Evolutionary conservation across 768 basidiomycete genomes (phyloP).

Genomic region (Pulveroboletus sp.): DNA sequence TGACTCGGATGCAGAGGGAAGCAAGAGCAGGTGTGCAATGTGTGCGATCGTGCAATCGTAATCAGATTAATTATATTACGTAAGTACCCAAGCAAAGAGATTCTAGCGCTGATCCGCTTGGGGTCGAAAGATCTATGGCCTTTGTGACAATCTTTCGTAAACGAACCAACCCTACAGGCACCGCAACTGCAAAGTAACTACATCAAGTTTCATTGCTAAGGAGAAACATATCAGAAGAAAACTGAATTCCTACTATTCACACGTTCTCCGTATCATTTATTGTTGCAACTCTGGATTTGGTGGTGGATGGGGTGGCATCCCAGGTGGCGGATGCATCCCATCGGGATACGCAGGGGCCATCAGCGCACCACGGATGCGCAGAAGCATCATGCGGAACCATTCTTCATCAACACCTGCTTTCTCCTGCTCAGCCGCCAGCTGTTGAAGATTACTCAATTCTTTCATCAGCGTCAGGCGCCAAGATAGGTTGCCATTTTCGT

Average conservation of each 20-base stretch:
- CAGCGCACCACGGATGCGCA: slow-evolving; percentile 70
- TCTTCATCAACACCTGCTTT: slow-evolving; percentile 77
- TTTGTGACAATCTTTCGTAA: no score
- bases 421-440: slow-evolving; percentile 77
- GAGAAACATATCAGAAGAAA: neutral
- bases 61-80: slow-evolving; percentile 22
- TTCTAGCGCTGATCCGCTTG: no score
- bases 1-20: slow-evolving; percentile 20
- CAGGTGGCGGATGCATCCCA: slow-evolving; percentile 36
- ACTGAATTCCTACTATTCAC: neutral
- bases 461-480: slow-evolving; percentile 81
- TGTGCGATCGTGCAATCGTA: slow-evolving; percentile 3
- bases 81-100: slow-evolving; percentile 15
- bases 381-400: slow-evolving; percentile 84
- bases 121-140: no score
- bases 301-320: slow-evolving; percentile 35
- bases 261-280: slow-evolving; percentile 2
- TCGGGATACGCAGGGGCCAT: slow-evolving; percentile 46
- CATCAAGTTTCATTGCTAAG: neutral
- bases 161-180: no score
- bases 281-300: slow-evolving; percentile 33
- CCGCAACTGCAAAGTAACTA: no score
- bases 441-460: slow-evolving; percentile 70
- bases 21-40: neutral
- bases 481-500: slow-evolving; percentile 75